phyloP scores from a whole-genome alignment of 73 alveolate species.

The Blepharisma stoltei region DNA sequence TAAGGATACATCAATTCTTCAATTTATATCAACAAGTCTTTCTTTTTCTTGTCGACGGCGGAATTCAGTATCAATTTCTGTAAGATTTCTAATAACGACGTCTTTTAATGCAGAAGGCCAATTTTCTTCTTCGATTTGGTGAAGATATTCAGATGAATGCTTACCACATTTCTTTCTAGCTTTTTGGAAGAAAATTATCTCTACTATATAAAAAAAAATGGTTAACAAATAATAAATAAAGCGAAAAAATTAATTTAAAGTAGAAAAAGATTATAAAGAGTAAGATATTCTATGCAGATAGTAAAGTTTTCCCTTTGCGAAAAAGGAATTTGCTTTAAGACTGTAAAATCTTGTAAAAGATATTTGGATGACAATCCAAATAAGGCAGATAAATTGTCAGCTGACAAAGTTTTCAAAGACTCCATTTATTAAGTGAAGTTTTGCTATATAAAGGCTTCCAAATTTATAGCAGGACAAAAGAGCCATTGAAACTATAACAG shows the following conservation, averaged over 20 bases:
- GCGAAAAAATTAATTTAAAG: too few species aligned
- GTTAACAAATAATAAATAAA: too few species aligned
- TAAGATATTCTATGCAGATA: not conserved
- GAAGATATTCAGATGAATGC: slow-evolving; percentile 6
- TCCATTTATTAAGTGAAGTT: not conserved
- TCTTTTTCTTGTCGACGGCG: not conserved
- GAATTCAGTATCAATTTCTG: not conserved
- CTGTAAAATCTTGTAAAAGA: not conserved
- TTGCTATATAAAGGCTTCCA: too few species aligned
- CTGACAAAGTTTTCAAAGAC: not conserved
- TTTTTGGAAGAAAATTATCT: too few species aligned
- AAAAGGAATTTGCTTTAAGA: not conserved
- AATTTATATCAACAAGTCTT: slow-evolving; percentile 18
- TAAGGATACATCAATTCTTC: slow-evolving; percentile 26
- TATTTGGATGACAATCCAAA: not conserved
- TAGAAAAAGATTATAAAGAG: too few species aligned
- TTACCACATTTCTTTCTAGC: slow-evolving; percentile 20
- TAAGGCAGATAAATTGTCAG: not conserved
- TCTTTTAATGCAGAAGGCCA: not conserved
- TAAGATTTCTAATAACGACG: not conserved
- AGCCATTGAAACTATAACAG: too few species aligned
- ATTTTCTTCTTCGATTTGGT: slow-evolving; percentile 24
- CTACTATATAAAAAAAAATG: too few species aligned
- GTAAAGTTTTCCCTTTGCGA: not conserved
- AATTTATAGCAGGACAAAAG: too few species aligned